Percentiles rank a stretch among this genome's conserved stretches.
Conservation (phyloP, 139 green algal genomes). For the Tetraselmis chui region DNA sequence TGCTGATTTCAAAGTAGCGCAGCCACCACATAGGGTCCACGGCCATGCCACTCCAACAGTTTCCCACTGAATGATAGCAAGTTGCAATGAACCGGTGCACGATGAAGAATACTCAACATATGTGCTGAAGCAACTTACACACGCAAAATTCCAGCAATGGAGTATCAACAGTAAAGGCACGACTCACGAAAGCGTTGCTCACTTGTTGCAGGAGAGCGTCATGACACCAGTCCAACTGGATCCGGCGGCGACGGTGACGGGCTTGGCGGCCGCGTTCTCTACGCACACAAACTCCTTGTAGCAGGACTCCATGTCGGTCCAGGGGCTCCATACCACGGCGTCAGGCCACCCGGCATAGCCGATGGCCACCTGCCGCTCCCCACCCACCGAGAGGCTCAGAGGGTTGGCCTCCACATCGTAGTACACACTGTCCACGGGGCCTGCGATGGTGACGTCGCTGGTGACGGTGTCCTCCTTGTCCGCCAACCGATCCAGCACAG, state of each 20-base stretch:
- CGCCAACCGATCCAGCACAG: not conserved
- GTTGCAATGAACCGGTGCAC: too few relatives aligned
- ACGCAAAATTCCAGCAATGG: too few relatives aligned
- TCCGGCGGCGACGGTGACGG: constrained; percentile 28
- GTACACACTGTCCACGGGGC: not conserved
- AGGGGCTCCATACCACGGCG: constrained; percentile 37
- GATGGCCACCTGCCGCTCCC: not conserved
- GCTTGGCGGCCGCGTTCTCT: constrained; percentile 60
- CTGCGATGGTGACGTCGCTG: not conserved
- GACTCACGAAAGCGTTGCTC: too few relatives aligned
- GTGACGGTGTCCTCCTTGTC: not conserved
- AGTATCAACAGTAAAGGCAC: too few relatives aligned
- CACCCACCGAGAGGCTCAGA: not conserved
- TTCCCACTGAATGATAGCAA: too few relatives aligned
- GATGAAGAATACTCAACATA: too few relatives aligned
- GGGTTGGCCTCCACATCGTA: not conserved
- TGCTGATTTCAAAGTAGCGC: too few relatives aligned
- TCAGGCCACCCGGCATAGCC: not conserved
- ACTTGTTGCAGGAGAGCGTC: not conserved
- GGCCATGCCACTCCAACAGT: too few relatives aligned
- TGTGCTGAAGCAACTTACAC: too few relatives aligned
- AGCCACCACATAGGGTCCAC: too few relatives aligned
- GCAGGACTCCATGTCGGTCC: constrained; percentile 55
- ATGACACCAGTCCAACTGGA: not conserved
- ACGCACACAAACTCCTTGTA: constrained; percentile 83